Evolutionary conservation across 352 stramenopile genomes (phyloP), one percentile per base, ranked within the genome.

Genomic region (Thraustochytrium striatum): DNA sequence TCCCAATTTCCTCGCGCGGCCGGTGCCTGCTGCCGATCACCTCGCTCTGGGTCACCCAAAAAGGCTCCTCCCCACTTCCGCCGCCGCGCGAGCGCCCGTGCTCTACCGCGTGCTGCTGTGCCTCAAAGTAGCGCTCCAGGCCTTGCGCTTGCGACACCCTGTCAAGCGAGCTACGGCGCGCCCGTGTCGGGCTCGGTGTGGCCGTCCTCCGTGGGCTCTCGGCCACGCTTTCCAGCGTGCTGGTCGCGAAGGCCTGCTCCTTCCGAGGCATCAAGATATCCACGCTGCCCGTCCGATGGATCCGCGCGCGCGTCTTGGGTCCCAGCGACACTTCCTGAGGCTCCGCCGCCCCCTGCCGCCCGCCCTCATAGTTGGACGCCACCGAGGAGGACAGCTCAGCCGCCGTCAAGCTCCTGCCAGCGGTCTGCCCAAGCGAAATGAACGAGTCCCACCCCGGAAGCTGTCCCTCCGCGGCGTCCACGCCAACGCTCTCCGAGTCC

Each of bases 271-370:
- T 73, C 21, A 73, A 36, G 47, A 73, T 73, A 33, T 73, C 62
- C 41, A 73, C 62, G 47, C 62, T 73, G 8, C 62, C 62, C 38
- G 39, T 73, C 21, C 62, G 62, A 38, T 73, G 62, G 47, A 73
- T 73, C 13, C 62, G 62, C 28, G 62, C 62, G 39, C 59, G 57
- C 39, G 62, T 73, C 16, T 59, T 52, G 58, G 36, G 58, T 13
- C 58, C 21, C 21, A n/a, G n/a, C n/a, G n/a, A n/a, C n/a, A n/a
- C n/a, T n/a, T n/a, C n/a, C n/a, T n/a, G n/a, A n/a, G n/a, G n/a
- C n/a, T n/a, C 8, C 58, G 33, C n/a, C 57, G 9, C n/a, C 16
- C 11, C n/a, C n/a, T 33, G 28, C 57, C 57, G 28, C 39, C n/a
- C 57, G 62, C 62, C 9, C 62, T 73, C 19, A 59, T 59, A 7